These are phyloP conservation scores for Chenopodium formosanum DNA, from an alignment of 148 eudicot genomes.

Conservation along the genomic window DNA sequence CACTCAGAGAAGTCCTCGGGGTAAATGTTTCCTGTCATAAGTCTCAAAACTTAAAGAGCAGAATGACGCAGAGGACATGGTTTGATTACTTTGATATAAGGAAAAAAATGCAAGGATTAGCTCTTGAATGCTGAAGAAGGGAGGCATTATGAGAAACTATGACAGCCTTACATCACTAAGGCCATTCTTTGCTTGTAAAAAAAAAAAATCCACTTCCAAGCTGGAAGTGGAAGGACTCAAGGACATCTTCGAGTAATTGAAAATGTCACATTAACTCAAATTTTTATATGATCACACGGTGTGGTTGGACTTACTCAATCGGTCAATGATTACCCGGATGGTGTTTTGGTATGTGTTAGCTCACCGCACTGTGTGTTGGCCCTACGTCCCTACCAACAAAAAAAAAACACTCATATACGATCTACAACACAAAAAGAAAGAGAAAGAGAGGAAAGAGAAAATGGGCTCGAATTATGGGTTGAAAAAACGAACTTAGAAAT, in stretches of 20 bases:
- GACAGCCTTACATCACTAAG: not conserved
- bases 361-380: too few relatives aligned
- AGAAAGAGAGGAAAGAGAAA: too few relatives aligned
- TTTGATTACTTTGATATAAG: not conserved
- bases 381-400: too few relatives aligned
- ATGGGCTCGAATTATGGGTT: too few relatives aligned
- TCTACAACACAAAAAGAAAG: too few relatives aligned
- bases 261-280: too few relatives aligned
- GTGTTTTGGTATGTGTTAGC: too few relatives aligned
- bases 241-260: not conserved
- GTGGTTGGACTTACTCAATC: too few relatives aligned
- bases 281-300: too few relatives aligned
- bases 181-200: not conserved
- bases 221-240: not conserved
- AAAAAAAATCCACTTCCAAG: not conserved
- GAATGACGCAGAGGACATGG: not conserved
- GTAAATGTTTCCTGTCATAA: not conserved
- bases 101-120: not conserved
- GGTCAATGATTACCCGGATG: too few relatives aligned
- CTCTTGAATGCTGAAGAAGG: not conserved
- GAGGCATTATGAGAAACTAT: not conserved
- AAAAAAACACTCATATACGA: too few relatives aligned
- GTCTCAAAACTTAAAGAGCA: not conserved
- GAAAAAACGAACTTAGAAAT: too few relatives aligned
- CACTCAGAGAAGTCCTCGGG: not conserved